These are phyloP conservation scores for Pelargonium cotyledonis DNA, from an alignment of 441 rosid genomes.

Conservation along the genomic window DNA sequence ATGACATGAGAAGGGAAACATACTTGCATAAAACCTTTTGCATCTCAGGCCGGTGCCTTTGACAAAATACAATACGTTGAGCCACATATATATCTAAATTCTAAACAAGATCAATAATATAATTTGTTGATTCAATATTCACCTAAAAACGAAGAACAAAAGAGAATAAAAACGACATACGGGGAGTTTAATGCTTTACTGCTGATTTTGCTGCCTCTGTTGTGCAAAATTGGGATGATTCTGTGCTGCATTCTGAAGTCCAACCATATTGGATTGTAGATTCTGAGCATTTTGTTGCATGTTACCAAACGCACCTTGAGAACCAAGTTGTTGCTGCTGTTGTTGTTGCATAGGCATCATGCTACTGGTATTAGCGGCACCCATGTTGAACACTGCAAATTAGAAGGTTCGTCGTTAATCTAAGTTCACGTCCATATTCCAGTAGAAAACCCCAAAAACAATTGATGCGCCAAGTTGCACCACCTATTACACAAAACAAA, in stretches of 20 bases:
- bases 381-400: constrained; percentile 71
- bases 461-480: constrained; percentile 1
- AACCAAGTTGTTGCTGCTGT: constrained; percentile 48
- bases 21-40: no score
- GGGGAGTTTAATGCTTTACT: constrained; percentile 25
- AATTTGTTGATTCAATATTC: background rate
- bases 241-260: constrained; percentile 56
- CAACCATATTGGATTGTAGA: constrained; percentile 64
- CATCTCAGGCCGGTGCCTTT: no score
- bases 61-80: no score
- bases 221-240: constrained; percentile 55
- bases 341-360: constrained; percentile 61
- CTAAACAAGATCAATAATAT: background rate
- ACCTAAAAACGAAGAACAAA: background rate
- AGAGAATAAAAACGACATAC: background rate
- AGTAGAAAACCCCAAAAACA: background rate
- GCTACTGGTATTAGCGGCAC: constrained; percentile 47
- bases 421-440: background rate
- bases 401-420: background rate
- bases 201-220: constrained; percentile 85
- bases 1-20: no score
- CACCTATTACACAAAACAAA: background rate
- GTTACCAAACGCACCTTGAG: constrained; percentile 56
- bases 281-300: constrained; percentile 62
- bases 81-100: no score